Percentiles rank a stretch among this genome's conserved stretches.
These are phyloP conservation scores for Purpureocillium lavendulum DNA, from an alignment of 2,329 filamentous ascomycete genomes.

Conservation along the genomic window DNA sequence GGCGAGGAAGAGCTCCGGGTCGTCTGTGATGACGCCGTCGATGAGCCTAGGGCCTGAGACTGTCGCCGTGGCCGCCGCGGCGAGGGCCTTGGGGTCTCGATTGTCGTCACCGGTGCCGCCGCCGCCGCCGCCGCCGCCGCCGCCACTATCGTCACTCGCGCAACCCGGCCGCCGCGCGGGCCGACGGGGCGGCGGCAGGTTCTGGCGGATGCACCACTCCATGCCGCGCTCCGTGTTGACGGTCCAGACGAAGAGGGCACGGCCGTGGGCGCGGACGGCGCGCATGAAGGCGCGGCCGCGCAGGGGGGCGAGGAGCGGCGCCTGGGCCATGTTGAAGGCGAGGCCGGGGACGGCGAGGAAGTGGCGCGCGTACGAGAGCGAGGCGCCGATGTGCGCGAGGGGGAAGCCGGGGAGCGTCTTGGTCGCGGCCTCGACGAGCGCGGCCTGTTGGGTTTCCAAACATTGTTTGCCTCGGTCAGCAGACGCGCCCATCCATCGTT, in stretches of 20 bases:
- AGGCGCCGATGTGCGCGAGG: conserved; percentile 61
- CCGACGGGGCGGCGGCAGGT: conserved; percentile 24
- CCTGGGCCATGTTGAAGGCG: conserved; percentile 70
- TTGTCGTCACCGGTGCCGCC: background rate
- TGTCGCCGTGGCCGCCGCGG: too few relatives aligned
- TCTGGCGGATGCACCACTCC: conserved; percentile 61
- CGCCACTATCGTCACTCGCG: too few relatives aligned
- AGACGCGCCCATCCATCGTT: too few relatives aligned
- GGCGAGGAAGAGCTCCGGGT: conserved; percentile 60
- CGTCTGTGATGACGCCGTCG: conserved; percentile 81
- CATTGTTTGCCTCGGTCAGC: too few relatives aligned
- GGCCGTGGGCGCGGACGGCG: conserved; percentile 37
- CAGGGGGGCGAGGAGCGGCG: conserved; percentile 58
- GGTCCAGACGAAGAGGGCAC: conserved; percentile 73
- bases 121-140: too few relatives aligned
- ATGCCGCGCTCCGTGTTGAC: conserved; percentile 74
- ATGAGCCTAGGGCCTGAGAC: conserved; percentile 27
- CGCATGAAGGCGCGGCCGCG: conserved; percentile 56
- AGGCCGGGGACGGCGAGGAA: conserved; percentile 60
- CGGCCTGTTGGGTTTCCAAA: too few relatives aligned
- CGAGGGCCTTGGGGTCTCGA: too few relatives aligned
- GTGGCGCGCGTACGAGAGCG: conserved; percentile 57
- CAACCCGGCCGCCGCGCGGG: too few relatives aligned
- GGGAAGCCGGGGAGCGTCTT: conserved; percentile 54
- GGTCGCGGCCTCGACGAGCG: conserved; percentile 57